Conservation (phyloP, 129 eudicot genomes). For the Pulicaria dysenterica region DNA sequence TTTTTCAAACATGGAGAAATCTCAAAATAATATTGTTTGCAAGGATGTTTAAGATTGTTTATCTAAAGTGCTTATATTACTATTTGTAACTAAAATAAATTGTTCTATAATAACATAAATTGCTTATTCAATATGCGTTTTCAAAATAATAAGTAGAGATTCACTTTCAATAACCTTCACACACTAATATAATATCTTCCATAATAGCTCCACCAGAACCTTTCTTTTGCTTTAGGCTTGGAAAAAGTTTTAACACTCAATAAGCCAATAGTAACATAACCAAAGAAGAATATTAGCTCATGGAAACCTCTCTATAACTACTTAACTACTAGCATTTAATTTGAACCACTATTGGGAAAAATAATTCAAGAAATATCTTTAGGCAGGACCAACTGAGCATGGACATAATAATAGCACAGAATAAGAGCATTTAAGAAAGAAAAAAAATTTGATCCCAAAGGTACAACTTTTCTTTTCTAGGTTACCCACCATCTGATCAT, state of each 20-base stretch:
- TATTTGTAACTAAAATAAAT: too few relatives aligned
- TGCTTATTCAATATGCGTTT: too few relatives aligned
- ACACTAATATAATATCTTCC: neutral
- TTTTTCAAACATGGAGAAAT: too few relatives aligned
- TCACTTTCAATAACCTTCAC: too few relatives aligned
- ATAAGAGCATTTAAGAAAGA: slow-evolving; percentile 26
- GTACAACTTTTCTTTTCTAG: slow-evolving; percentile 32
- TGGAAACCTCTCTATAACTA: neutral
- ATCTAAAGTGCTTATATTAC: too few relatives aligned
- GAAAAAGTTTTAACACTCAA: neutral
- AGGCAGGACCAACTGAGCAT: slow-evolving; percentile 19
- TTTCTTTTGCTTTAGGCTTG: neutral
- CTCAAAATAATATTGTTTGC: too few relatives aligned
- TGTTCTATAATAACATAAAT: too few relatives aligned
- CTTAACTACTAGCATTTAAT: neutral
- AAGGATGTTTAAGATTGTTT: too few relatives aligned
- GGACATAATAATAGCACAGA: slow-evolving; percentile 21
- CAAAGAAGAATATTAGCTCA: neutral
- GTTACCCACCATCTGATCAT: slow-evolving; percentile 27
- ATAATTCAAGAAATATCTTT: neutral
- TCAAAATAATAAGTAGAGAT: too few relatives aligned
- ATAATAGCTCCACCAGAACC: neutral
- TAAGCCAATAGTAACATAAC: neutral
- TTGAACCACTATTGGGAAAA: slow-evolving; percentile 22
- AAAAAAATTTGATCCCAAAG: slow-evolving; percentile 25